Percentiles rank a stretch among this genome's conserved stretches.
These are phyloP conservation scores for Tetratostichococcus sp. DNA, from an alignment of 139 green algal genomes.

Conservation along the genomic window DNA sequence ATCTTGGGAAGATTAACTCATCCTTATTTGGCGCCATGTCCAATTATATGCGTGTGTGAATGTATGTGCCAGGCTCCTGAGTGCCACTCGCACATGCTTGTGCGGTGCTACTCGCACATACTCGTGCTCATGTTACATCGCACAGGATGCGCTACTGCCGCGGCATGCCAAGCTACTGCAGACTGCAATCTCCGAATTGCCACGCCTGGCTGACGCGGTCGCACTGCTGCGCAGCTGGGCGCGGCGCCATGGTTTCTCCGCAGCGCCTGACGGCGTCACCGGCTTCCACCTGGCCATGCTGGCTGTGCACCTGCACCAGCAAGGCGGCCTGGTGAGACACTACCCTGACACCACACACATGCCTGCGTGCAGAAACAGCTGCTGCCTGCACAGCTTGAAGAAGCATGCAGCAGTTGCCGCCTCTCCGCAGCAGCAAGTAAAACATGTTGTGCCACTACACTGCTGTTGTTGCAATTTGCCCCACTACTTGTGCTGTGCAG, in stretches of 20 bases:
- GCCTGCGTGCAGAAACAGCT: too few species aligned
- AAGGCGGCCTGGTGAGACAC: conserved; percentile 41
- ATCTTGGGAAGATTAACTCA: too few species aligned
- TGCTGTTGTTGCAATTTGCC: background rate
- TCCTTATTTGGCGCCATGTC: too few species aligned
- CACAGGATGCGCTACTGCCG: conserved; percentile 45
- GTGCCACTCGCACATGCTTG: too few species aligned
- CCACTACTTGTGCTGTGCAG: conserved; percentile 14
- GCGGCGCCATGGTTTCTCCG: conserved; percentile 32
- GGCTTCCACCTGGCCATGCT: conserved; percentile 51
- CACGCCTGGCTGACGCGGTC: conserved; percentile 40
- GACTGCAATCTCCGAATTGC: conserved; percentile 10
- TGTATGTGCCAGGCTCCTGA: too few species aligned
- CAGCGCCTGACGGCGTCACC: conserved; percentile 41
- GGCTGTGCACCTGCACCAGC: conserved; percentile 45
- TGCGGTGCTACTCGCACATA: too few species aligned
- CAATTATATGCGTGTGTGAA: too few species aligned
- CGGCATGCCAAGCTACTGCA: conserved; percentile 28
- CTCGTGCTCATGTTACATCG: background rate
- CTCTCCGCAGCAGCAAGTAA: too few species aligned
- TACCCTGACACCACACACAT: too few species aligned
- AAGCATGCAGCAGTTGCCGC: too few species aligned
- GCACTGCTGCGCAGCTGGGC: conserved; percentile 68
- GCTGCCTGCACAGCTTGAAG: too few species aligned
- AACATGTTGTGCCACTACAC: too few species aligned